A percentile compares a stretch with the other conserved stretches of the same genome.
Evolutionary conservation across 345 rosid genomes (phyloP).

Genomic region (Mercurialis annua): DNA sequence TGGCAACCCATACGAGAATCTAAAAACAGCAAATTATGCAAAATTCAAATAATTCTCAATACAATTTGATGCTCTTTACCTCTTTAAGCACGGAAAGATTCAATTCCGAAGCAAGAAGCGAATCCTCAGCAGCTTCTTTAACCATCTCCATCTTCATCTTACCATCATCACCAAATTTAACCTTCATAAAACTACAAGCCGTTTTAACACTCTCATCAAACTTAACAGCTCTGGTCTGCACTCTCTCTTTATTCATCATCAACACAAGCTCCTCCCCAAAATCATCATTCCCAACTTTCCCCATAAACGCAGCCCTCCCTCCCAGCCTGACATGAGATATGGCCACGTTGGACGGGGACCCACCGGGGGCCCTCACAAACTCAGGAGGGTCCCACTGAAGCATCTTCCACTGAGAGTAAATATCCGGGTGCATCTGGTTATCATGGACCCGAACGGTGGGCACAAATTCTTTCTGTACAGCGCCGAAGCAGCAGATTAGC

Average conservation of each 20-base stretch:
- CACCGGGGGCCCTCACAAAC: conserved; percentile 81
- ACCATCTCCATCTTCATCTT: conserved; percentile 67
- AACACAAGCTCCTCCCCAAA: conserved; percentile 65
- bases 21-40: background rate
- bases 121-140: conserved; percentile 72
- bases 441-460: conserved; percentile 81
- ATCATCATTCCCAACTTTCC: conserved; percentile 78
- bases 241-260: conserved; percentile 81
- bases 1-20: background rate
- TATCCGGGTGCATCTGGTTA: conserved; percentile 76
- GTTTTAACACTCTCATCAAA: conserved; percentile 56
- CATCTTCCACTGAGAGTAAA: conserved; percentile 88
- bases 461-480: conserved; percentile 74
- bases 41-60: too few species aligned
- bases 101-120: conserved; percentile 61
- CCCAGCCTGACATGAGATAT: conserved; percentile 80
- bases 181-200: conserved; percentile 59
- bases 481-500: conserved; percentile 81
- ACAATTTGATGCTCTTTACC: conserved; percentile 34
- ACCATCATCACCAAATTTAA: conserved; percentile 65
- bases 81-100: conserved; percentile 80
- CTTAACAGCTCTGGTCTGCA: conserved; percentile 79
- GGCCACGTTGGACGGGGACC: conserved; percentile 82
- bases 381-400: conserved; percentile 96
- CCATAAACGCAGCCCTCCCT: conserved; percentile 91